Percentiles rank a stretch among this genome's conserved stretches.
Evolutionary conservation across 2,329 filamentous ascomycete genomes (phyloP).

Genomic region (Hysterium pulicare): DNA sequence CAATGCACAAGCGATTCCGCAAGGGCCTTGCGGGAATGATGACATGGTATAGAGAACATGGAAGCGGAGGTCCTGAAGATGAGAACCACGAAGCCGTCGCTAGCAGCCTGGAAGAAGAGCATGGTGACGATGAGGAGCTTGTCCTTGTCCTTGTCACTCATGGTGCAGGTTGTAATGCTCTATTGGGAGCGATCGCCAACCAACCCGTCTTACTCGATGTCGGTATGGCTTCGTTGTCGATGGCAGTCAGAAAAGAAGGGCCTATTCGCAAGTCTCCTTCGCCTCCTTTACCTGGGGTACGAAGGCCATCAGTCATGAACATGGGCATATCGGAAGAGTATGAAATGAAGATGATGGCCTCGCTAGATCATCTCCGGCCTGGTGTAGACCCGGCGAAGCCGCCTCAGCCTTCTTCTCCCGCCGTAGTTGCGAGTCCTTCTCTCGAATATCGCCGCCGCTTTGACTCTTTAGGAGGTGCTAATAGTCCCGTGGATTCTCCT

Average conservation of each 20-base stretch:
- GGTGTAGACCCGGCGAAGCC: constrained; percentile 42
- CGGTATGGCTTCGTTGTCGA: constrained; percentile 83
- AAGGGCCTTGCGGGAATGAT: constrained; percentile 74
- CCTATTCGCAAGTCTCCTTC: constrained; percentile 25
- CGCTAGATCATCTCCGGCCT: constrained; percentile 67
- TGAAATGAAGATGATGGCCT: constrained; percentile 71
- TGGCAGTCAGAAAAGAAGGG: constrained; percentile 55
- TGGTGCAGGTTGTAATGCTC: constrained; percentile 90
- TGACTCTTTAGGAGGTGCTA: constrained; percentile 18
- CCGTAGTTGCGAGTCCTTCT: constrained; percentile 17
- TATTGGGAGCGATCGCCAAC: constrained; percentile 87
- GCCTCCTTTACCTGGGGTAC: constrained; percentile 21
- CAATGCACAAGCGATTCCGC: constrained; percentile 89
- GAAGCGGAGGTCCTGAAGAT: constrained; percentile 37
- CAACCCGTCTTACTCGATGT: constrained; percentile 90
- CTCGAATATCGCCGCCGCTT: constrained; percentile 25
- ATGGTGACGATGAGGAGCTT: constrained; percentile 60
- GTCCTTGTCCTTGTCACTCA: constrained; percentile 89
- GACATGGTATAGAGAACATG: constrained; percentile 70
- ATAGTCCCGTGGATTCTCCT: constrained; percentile 27
- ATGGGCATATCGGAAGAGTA: constrained; percentile 57
- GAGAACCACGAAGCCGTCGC: constrained; percentile 19
- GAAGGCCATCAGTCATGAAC: constrained; percentile 41
- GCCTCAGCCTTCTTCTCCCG: constrained; percentile 29
- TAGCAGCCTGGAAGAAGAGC: constrained; percentile 24